A percentile compares a stretch with the other conserved stretches of the same genome.
phyloP scores from a whole-genome alignment of 2,329 filamentous ascomycete species.

The Plenodomus tracheiphilus region DNA sequence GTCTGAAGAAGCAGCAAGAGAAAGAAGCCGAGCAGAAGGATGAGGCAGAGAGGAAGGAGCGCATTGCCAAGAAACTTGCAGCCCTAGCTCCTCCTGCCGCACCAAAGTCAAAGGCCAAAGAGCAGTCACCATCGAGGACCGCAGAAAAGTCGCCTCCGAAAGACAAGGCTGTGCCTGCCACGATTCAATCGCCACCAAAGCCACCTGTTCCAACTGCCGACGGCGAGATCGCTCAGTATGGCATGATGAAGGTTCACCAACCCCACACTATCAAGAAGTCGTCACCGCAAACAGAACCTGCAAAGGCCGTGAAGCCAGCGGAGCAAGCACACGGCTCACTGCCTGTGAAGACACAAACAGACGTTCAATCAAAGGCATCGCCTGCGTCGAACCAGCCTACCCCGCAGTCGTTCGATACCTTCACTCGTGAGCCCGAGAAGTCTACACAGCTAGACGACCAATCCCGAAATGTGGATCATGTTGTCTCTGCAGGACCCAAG shows the following conservation, averaged over 20 bases:
- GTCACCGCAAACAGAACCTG: constrained; percentile 15
- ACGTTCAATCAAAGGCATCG: constrained; percentile 21
- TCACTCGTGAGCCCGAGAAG: constrained; percentile 25
- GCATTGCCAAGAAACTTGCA: constrained; percentile 72
- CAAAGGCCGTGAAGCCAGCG: constrained; percentile 14
- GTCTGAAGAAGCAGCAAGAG: constrained; percentile 65
- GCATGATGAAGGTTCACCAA: constrained; percentile 65
- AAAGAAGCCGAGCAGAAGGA: constrained; percentile 66
- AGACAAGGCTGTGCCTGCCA: constrained; percentile 43
- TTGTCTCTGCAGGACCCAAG: constrained; percentile 23
- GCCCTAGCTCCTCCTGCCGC: constrained; percentile 63
- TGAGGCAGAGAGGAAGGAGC: constrained; percentile 71
- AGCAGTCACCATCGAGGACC: constrained; percentile 41
- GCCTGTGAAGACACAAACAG: constrained; percentile 24
- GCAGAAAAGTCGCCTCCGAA: constrained; percentile 49
- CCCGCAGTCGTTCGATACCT: constrained; percentile 19
- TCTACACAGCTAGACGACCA: constrained; percentile 16
- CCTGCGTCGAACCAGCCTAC: constrained; percentile 21
- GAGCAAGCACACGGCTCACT: constrained; percentile 15
- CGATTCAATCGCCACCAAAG: constrained; percentile 56
- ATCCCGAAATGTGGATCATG: constrained; percentile 13
- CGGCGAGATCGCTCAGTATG: constrained; percentile 62
- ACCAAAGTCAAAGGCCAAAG: constrained; percentile 40
- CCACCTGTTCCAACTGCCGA: constrained; percentile 61
- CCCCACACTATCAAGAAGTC: constrained; percentile 53